Conservation (phyloP, 352 stramenopile genomes). For the Thalassiosira pacifica region DNA sequence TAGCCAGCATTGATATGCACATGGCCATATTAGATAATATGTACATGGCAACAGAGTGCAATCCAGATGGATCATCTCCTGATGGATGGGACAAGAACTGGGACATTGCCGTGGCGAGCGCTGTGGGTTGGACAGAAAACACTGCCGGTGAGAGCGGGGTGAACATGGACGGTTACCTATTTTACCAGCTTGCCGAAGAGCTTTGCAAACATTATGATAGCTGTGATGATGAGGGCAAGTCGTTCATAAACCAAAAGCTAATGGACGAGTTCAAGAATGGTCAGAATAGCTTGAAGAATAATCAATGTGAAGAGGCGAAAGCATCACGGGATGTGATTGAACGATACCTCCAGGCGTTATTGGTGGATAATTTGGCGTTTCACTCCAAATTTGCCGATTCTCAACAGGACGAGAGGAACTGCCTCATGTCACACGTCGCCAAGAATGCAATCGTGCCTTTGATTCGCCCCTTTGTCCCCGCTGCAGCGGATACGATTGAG, state of each 20-base stretch:
- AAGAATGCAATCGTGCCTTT: constrained; percentile 56
- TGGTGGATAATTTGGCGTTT: constrained; percentile 71
- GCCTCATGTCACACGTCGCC: constrained; percentile 53
- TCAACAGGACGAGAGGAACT: constrained; percentile 46
- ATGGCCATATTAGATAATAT: constrained; percentile 68
- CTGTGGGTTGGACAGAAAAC: constrained; percentile 57
- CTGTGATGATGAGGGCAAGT: constrained; percentile 63
- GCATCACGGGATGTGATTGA: constrained; percentile 40
- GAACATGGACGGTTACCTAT: constrained; percentile 63
- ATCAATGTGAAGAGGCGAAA: constrained; percentile 59
- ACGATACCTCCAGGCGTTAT: constrained; percentile 52
- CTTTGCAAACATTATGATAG: constrained; percentile 77
- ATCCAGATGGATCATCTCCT: not conserved
- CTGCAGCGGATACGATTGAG: constrained; percentile 25
- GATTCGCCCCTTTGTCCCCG: constrained; percentile 5
- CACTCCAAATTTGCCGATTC: constrained; percentile 59
- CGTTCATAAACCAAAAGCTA: constrained; percentile 53
- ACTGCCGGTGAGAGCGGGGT: constrained; percentile 27
- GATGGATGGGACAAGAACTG: constrained; percentile 30
- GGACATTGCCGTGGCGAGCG: constrained; percentile 57
- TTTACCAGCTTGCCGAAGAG: constrained; percentile 77
- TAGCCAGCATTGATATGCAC: constrained; percentile 78
- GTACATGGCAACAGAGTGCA: constrained; percentile 59
- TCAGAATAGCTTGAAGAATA: constrained; percentile 26
- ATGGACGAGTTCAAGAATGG: constrained; percentile 60